A percentile compares a stretch with the other conserved stretches of the same genome.
Evolutionary conservation across 345 rosid species (phyloP).

Genomic region (Sisymbrium altissimum): DNA sequence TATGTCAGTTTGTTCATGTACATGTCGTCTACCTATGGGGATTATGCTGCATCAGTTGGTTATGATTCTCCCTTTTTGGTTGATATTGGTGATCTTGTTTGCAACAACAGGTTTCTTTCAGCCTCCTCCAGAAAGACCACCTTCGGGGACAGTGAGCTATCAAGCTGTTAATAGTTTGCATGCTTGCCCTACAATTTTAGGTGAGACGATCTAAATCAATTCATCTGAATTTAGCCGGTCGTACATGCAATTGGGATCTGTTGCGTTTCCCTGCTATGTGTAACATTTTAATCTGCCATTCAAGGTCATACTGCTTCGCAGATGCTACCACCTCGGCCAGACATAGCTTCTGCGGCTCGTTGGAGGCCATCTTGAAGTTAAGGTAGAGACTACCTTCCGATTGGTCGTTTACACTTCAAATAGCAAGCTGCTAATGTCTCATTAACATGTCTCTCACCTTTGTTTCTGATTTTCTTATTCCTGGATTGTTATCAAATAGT

Average conservation of each 20-base stretch:
- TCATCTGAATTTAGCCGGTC: not conserved
- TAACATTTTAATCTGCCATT: conserved; percentile 20
- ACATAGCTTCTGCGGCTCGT: conserved; percentile 50
- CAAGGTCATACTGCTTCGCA: conserved; percentile 68
- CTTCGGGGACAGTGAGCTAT: conserved; percentile 52
- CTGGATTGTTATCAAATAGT: conserved; percentile 28
- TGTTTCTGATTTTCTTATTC: conserved; percentile 17
- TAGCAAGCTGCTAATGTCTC: conserved; percentile 17
- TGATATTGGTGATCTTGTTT: conserved; percentile 15
- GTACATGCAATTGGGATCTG: conserved; percentile 5
- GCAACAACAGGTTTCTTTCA: conserved; percentile 60
- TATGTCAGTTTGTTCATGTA: conserved; percentile 6
- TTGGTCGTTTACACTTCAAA: not conserved
- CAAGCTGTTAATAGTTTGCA: conserved; percentile 51
- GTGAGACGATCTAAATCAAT: conserved; percentile 29
- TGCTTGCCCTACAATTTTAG: conserved; percentile 53
- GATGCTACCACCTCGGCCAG: conserved; percentile 62
- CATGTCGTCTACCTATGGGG: not conserved
- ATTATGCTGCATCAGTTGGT: not conserved
- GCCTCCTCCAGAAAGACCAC: conserved; percentile 63
- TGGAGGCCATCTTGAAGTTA: conserved; percentile 65
- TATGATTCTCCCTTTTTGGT: conserved; percentile 8
- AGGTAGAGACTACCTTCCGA: conserved; percentile 20
- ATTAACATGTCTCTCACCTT: not conserved
- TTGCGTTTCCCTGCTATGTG: conserved; percentile 9